A percentile compares a stretch with the other conserved stretches of the same genome.
These are phyloP conservation scores for Penicillium manginii DNA, from an alignment of 495 filamentous ascomycete genomes.

Conservation along the genomic window DNA sequence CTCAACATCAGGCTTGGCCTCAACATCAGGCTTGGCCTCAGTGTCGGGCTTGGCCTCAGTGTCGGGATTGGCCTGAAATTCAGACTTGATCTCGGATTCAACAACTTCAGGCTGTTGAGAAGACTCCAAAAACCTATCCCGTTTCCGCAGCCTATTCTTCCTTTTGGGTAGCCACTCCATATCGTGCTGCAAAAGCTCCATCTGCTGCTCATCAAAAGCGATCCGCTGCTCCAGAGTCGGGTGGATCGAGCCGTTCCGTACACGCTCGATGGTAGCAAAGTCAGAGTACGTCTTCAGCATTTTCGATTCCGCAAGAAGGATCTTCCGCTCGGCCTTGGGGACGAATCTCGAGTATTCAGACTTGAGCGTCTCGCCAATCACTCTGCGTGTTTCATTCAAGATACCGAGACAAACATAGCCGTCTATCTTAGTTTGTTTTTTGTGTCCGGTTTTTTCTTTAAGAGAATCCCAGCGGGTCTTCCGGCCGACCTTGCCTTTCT, in stretches of 20 bases:
- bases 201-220: slow-evolving; percentile 18
- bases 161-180: not conserved
- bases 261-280: slow-evolving; percentile 18
- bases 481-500: slow-evolving; percentile 6
- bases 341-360: slow-evolving; percentile 25
- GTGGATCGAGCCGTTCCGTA: slow-evolving; percentile 15
- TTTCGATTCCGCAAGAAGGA: slow-evolving; percentile 26
- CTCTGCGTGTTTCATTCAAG: slow-evolving; percentile 28
- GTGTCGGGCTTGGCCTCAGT: not conserved
- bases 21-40: not conserved
- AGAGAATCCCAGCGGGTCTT: slow-evolving; percentile 14
- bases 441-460: slow-evolving; percentile 4
- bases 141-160: not conserved
- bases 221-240: slow-evolving; percentile 30
- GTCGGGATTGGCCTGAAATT: not conserved
- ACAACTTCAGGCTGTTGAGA: not conserved
- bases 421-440: slow-evolving; percentile 8
- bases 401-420: slow-evolving; percentile 23
- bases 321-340: slow-evolving; percentile 31
- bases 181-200: slow-evolving; percentile 1
- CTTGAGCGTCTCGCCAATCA: slow-evolving; percentile 39
- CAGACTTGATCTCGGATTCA: not conserved
- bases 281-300: slow-evolving; percentile 41
- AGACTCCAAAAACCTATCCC: not conserved
- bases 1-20: slow-evolving; percentile 1